Evolutionary conservation across 257 asterid genomes (phyloP), one percentile per base, ranked within the genome.

Genomic region (Penstemon newberryi): DNA sequence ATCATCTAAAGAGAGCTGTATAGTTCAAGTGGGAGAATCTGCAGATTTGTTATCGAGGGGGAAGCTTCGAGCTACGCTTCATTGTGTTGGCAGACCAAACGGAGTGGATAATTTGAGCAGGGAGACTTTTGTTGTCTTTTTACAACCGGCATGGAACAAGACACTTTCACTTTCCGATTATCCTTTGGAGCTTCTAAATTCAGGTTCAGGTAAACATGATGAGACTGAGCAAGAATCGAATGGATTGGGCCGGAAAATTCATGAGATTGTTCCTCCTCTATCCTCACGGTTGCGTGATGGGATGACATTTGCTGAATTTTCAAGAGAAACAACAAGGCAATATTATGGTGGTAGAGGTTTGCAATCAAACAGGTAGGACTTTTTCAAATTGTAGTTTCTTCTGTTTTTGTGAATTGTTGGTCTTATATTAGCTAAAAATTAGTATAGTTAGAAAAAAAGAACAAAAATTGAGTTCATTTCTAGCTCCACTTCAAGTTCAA

Each of bases 131-230:
- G 98, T 85, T 64, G 84, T 85, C 12, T 92, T 89, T 70, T 68
- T 92, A 74, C 98, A 89, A 83, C 98, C 98, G 1, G 84, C 97
- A 7, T 92, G 96, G 96, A 82, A 68, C 74, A 92, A 82, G 78
- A 70, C 69, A 0, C 85, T 92, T 67, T 84, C 86, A 42, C 95
- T 89, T 40, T 43, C 73, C 2, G 87, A 89, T 63, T 84, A 87
- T 66, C 91, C 92, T 8, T 43, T 72, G 38, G 80, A 85, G 39
- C 59, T 18, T 42, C 69, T 79, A 69, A 68, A 49, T 37, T 63
- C 72, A 15, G 69, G 63, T 57, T 55, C 67, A 40, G 74, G 69
- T 57, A 74, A 57, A 19, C 54, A 13, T 12, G 49, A 47, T 10
- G 36, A 25, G 56, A 68, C 50, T 41, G 56, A 53, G 82, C 51